Evolutionary conservation across 2,329 filamentous ascomycete species (phyloP), one percentile per base, ranked within the genome.

Genomic region (Chaetomium sp.): DNA sequence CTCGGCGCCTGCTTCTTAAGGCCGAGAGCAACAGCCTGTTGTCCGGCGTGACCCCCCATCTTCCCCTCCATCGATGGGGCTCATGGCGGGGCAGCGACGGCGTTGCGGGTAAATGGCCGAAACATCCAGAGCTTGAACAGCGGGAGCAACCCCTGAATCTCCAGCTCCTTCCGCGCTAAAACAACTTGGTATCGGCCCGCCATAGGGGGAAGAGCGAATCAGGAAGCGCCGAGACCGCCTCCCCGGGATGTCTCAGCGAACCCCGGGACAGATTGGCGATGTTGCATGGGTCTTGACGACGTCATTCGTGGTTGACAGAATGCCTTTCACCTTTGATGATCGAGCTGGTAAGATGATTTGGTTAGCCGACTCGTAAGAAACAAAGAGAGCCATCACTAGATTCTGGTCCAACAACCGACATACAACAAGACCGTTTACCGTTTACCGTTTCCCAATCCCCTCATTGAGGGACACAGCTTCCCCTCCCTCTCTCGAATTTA

Each of bases 71-170:
- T 53, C 62, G 23, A 27, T 54, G 59, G 47, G 56, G 31, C 25
- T 65, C 25, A 67, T 65, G 66, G 66, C 65, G 67, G 67, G 67
- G 68, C 66, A 69, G 58, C 38, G 62, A 49, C 70, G 70, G 70
- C 66, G 67, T 66, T 67, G 64, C 70, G 70, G 70, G 66, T 71
- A 71, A 70, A 68, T 65, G 23, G 63, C 70, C 70, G 70, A 68
- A 69, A 71, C 59, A 64, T n/a, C 19, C 42, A 25, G 25, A 23
- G 35, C 57, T 60, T 42, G 31, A 10, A 25, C 21, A 21, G 57
- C 57, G 62, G 50, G 50, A 54, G 50, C 23, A 35, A 13, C 57
- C 50, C 50, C 57, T 60, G 56, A 16, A 45, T 13, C 47, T 13
- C 19, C 35, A 35, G 8, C 31, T 54, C 27, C 4, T 38, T 60